Percentiles rank a stretch among this genome's conserved stretches.
Conservation (phyloP, 495 filamentous ascomycete genomes). For the Geoglossum glabrum region DNA sequence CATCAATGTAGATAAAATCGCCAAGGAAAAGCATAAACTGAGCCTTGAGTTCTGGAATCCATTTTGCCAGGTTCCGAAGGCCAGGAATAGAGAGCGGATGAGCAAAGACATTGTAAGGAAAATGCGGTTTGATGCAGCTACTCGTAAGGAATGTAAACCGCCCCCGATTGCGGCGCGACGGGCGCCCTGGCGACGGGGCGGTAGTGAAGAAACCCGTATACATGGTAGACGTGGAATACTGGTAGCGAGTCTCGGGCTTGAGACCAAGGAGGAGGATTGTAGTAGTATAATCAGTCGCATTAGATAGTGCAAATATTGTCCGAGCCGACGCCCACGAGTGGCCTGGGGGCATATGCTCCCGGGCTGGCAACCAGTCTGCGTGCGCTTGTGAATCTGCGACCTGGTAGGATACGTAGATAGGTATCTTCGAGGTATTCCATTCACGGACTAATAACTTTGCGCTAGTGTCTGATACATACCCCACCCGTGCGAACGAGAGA, state of each 20-base stretch:
- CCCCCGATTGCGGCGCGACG: conserved; percentile 26
- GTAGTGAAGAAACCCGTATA: conserved; percentile 60
- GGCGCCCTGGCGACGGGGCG: conserved; percentile 40
- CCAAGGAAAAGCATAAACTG: conserved; percentile 96
- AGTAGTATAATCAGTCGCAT: conserved; percentile 65
- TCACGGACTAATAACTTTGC: conserved; percentile 74
- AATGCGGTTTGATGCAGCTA: conserved; percentile 74
- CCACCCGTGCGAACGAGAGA: conserved; percentile 63
- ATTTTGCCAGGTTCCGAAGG: conserved; percentile 42
- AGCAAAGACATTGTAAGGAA: conserved; percentile 66
- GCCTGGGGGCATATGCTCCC: conserved; percentile 20
- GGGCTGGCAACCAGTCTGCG: conserved; percentile 17
- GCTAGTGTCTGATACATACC: conserved; percentile 62
- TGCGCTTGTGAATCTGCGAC: conserved; percentile 12
- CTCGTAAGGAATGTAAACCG: conserved; percentile 76
- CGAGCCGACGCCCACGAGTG: conserved; percentile 46
- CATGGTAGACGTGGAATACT: conserved; percentile 67
- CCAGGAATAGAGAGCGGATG: conserved; percentile 71
- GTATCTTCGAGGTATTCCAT: conserved; percentile 51
- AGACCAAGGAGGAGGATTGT: conserved; percentile 35
- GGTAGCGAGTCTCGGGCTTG: conserved; percentile 45
- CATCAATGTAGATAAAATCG: conserved; percentile 97
- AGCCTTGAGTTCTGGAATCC: conserved; percentile 32
- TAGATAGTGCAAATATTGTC: conserved; percentile 38
- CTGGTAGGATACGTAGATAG: conserved; percentile 47